These are phyloP conservation scores for Spencermartinsiella ligniputridi DNA, from an alignment of 1,139 yeast genomes.

Conservation along the genomic window DNA sequence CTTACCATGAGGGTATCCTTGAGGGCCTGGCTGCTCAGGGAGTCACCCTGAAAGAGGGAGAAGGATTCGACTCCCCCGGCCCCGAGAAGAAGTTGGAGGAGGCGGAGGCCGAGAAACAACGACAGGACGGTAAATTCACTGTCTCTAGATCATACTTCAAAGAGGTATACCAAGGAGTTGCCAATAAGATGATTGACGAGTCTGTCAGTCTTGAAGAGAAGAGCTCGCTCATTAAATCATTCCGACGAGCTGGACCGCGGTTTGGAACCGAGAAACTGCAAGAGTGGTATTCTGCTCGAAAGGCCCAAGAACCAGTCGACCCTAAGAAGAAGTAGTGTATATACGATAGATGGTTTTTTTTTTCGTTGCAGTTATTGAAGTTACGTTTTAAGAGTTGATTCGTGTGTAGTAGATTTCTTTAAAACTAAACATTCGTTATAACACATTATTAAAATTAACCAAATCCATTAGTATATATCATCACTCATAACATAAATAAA, in stretches of 20 bases:
- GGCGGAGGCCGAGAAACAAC: slow-evolving; percentile 3
- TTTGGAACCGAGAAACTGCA: slow-evolving; percentile 25
- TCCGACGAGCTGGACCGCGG: slow-evolving; percentile 30
- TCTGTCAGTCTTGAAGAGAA: slow-evolving; percentile 19
- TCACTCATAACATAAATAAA: not conserved
- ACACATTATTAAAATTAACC: not conserved
- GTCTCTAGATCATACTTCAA: slow-evolving; percentile 26
- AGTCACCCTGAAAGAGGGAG: slow-evolving; percentile 60
- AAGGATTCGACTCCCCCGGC: slow-evolving; percentile 53
- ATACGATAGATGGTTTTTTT: not conserved
- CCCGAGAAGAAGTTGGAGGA: slow-evolving; percentile 9
- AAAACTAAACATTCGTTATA: not conserved
- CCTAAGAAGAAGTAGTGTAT: slow-evolving; percentile 12
- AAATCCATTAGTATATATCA: not conserved
- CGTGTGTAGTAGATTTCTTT: too few species aligned
- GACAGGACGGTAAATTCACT: slow-evolving; percentile 26
- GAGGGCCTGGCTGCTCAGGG: slow-evolving; percentile 57
- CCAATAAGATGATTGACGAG: slow-evolving; percentile 17
- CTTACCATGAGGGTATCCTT: slow-evolving; percentile 70
- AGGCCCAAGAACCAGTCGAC: slow-evolving; percentile 17
- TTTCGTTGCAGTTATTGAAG: not conserved
- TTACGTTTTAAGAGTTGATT: too few species aligned
- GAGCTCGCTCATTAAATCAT: slow-evolving; percentile 21
- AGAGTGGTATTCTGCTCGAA: slow-evolving; percentile 24
- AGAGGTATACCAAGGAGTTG: slow-evolving; percentile 22